Conservation (phyloP, 2,329 filamentous ascomycete species). For the Coleophoma crateriformis region DNA sequence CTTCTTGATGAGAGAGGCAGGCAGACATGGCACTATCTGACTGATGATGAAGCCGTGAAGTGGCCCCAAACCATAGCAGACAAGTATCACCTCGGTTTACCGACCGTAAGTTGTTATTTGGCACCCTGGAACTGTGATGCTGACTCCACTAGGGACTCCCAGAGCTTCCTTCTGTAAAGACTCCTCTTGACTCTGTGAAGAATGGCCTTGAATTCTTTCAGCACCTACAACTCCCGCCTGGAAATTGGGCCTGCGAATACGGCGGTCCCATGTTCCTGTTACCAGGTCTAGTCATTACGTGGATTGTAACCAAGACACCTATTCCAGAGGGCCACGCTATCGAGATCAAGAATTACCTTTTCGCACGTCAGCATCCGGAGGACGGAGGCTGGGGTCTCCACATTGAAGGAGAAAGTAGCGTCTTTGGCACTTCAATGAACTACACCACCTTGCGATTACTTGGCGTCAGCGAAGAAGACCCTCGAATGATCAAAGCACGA, state of each 20-base stretch:
- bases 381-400: conserved; percentile 98
- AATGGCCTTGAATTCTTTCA: conserved; percentile 90
- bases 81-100: conserved; percentile 78
- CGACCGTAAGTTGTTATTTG: conserved; percentile 52
- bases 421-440: conserved; percentile 86
- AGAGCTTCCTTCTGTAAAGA: conserved; percentile 62
- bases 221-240: conserved; percentile 78
- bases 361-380: conserved; percentile 74
- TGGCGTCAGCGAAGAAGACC: conserved; percentile 78
- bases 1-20: conserved; percentile 75
- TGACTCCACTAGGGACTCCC: conserved; percentile 59
- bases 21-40: conserved; percentile 91
- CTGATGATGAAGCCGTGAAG: conserved; percentile 59
- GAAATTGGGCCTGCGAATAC: conserved; percentile 97
- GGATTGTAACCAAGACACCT: conserved; percentile 84
- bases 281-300: conserved; percentile 77
- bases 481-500: conserved; percentile 79
- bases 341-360: conserved; percentile 90
- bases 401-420: conserved; percentile 87
- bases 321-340: conserved; percentile 74
- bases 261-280: conserved; percentile 95
- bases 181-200: conserved; percentile 67
- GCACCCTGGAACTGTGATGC: conserved; percentile 1
- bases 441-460: conserved; percentile 77
- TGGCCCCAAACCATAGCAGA: conserved; percentile 91